Evolutionary conservation across 164 flowering plant genomes (phyloP), one percentile per base, ranked within the genome.

Genomic region (Vitis amurensis): DNA sequence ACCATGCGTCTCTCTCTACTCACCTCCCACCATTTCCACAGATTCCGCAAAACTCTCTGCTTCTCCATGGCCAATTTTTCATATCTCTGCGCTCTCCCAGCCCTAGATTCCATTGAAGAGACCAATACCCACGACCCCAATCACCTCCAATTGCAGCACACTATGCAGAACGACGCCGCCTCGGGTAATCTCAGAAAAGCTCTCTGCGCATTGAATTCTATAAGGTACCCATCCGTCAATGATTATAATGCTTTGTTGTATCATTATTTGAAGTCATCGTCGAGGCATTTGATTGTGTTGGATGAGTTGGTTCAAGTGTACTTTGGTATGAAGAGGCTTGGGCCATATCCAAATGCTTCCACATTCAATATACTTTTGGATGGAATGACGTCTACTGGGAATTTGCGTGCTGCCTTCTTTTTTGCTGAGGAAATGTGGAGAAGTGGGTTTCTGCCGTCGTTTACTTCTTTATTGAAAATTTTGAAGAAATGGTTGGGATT

Each of bases 221-320:
- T 85, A 81, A 75, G 60, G 51, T 44, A 50, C 51, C 86, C 88
- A 0, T 77, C 80, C 51, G 81, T 82, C 9, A 50, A 73, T 65
- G 86, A 86, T 61, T 83, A 77, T 17, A 86, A 86, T 79, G 67
- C 83, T 29, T 71, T 86, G 69, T 71, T 88, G 30, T 68, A 80
- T 59, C 68, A 69, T 58, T 83, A 78, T 67, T 64, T 83, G 61
- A 80, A 70, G 67, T 80, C 85, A 0, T 37, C 44, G 6, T 3
- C 6, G 44, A 37, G 44, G 4, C 44, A 37, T 37, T 37, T 37
- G 44, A 4, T 37, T 4, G 5, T 16, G 9, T 17, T 74, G 16
- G 70, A 67, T 8, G 74, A 72, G 6, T 55, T 85, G 16, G 14
- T 76, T 63, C 68, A 66, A 55, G 49, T 86, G 4, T 77, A 72